Conservation (phyloP, 2,329 filamentous ascomycete genomes). For the Fusarium sp. region DNA sequence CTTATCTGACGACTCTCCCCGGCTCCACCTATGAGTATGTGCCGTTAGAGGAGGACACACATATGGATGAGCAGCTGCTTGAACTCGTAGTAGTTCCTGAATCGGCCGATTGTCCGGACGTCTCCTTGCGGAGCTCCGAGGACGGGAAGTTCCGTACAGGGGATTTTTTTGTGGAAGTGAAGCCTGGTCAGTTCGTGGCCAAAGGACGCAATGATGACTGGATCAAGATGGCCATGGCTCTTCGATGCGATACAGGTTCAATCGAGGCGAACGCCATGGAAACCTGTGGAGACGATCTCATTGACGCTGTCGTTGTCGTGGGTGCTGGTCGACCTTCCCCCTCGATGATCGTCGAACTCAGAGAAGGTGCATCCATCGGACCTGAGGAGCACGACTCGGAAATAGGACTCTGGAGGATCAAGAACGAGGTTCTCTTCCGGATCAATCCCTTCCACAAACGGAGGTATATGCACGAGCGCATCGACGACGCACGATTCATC, state of each 20-base stretch:
- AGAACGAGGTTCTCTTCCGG: conserved; percentile 22
- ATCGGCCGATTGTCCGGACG: conserved; percentile 28
- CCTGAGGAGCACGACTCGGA: background rate
- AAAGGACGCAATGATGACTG: conserved; percentile 40
- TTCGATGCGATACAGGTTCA: conserved; percentile 35
- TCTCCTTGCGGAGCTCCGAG: conserved; percentile 7
- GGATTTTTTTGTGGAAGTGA: conserved; percentile 39
- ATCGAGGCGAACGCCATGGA: conserved; percentile 36
- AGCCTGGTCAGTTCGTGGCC: conserved; percentile 29
- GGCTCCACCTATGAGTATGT: conserved; percentile 10
- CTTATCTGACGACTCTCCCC: background rate
- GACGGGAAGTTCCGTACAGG: conserved; percentile 40
- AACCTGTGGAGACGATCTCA: conserved; percentile 32
- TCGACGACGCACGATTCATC: conserved; percentile 27
- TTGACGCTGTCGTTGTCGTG: conserved; percentile 28
- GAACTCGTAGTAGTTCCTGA: conserved; percentile 25
- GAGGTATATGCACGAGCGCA: conserved; percentile 37
- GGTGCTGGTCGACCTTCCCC: conserved; percentile 36
- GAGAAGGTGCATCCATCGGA: background rate
- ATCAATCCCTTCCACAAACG: conserved; percentile 37
- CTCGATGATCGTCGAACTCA: conserved; percentile 30
- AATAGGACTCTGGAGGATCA: background rate
- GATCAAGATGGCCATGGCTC: conserved; percentile 41
- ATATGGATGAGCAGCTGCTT: conserved; percentile 1
- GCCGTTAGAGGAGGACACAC: background rate